Percentiles rank a stretch among this genome's conserved stretches.
Conservation (phyloP, 176 grass and related monocot genomes). For the Raddia guianensis region DNA sequence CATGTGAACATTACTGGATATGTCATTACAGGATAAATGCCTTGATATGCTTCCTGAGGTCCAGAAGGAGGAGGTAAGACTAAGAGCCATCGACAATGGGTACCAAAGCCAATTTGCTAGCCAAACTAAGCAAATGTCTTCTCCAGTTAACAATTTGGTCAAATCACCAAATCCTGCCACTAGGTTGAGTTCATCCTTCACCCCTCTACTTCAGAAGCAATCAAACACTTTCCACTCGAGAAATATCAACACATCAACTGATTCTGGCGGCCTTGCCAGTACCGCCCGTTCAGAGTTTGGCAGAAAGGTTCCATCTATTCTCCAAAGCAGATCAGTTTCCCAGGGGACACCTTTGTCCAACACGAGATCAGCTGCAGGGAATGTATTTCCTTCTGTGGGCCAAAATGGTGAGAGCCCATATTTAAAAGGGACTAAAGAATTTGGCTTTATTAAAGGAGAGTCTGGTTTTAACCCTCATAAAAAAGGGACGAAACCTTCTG, state of each 20-base stretch:
- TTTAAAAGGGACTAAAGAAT: conserved; percentile 47
- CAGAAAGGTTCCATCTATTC: conserved; percentile 57
- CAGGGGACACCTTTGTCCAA: conserved; percentile 42
- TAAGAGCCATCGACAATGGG: conserved; percentile 43
- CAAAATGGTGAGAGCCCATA: conserved; percentile 50
- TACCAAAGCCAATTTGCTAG: conserved; percentile 47
- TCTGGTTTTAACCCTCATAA: conserved; percentile 23
- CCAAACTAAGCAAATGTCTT: conserved; percentile 41
- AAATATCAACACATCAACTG: conserved; percentile 37
- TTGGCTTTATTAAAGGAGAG: conserved; percentile 42
- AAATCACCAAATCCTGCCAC: conserved; percentile 39
- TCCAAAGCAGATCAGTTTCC: conserved; percentile 46
- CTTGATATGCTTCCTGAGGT: conserved; percentile 72
- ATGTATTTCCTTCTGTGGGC: conserved; percentile 36
- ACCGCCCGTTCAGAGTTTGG: conserved; percentile 42
- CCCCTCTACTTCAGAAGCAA: conserved; percentile 51
- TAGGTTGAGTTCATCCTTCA: conserved; percentile 37
- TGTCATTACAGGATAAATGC: conserved; percentile 57
- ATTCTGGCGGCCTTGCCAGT: conserved; percentile 40
- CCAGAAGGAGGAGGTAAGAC: conserved; percentile 52
- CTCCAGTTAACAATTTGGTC: conserved; percentile 45
- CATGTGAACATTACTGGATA: conserved; percentile 16
- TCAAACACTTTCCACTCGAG: conserved; percentile 25
- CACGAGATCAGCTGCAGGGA: conserved; percentile 41
- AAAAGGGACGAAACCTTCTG: conserved; percentile 45